These are phyloP conservation scores for Diplodia mutila DNA, from an alignment of 2,329 filamentous ascomycete species.

Conservation along the genomic window DNA sequence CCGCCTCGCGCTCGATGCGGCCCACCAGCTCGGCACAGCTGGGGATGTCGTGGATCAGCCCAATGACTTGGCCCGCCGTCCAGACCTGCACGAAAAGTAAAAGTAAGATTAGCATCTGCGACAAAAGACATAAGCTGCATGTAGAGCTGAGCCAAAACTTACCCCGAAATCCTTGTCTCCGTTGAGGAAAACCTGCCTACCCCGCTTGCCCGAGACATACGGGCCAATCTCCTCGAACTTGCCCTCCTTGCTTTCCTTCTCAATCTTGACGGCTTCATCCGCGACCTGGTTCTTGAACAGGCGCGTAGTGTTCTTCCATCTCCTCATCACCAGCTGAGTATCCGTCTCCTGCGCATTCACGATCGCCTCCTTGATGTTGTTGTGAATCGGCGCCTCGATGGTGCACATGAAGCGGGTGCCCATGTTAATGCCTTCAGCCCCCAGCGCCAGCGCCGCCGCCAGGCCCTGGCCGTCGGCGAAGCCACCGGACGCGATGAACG, in stretches of 20 bases:
- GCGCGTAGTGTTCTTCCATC: constrained; percentile 91
- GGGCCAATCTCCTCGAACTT: constrained; percentile 89
- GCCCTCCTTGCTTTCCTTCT: constrained; percentile 78
- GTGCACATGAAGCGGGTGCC: constrained; percentile 98
- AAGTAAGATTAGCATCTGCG: constrained; percentile 24
- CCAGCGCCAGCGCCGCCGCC: constrained; percentile 85
- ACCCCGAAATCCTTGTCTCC: constrained; percentile 90
- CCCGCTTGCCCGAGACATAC: constrained; percentile 86
- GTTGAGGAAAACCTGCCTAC: constrained; percentile 87
- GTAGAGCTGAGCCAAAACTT: constrained; percentile 47
- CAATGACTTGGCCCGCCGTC: constrained; percentile 95
- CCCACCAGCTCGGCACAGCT: constrained; percentile 51
- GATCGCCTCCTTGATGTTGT: constrained; percentile 92
- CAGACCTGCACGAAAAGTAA: constrained; percentile 68
- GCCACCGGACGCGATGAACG: constrained; percentile 94
- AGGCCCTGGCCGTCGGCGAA: constrained; percentile 95
- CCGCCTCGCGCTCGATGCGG: constrained; percentile 52
- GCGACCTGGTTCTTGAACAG: constrained; percentile 91
- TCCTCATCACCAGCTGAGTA: constrained; percentile 81
- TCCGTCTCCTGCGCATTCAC: constrained; percentile 87
- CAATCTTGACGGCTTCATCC: constrained; percentile 76
- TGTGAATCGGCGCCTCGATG: constrained; percentile 86
- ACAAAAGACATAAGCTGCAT: background rate
- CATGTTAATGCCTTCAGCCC: constrained; percentile 97
- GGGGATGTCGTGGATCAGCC: constrained; percentile 57